Evolutionary conservation across 2,329 filamentous ascomycete species (phyloP).

Genomic region (Zymoseptoria brevis): DNA sequence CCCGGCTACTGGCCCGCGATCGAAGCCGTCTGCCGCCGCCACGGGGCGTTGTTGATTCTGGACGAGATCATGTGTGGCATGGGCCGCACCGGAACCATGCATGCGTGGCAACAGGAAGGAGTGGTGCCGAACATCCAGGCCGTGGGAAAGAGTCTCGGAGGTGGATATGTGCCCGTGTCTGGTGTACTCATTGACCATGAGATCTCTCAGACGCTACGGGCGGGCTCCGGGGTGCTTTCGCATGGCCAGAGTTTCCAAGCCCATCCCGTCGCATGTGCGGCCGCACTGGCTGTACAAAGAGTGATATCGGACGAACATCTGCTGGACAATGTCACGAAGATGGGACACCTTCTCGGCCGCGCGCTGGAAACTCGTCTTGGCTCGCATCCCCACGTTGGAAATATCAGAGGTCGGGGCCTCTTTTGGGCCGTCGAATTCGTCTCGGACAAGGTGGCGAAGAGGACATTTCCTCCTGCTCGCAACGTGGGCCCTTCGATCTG

Average conservation of each 20-base stretch:
- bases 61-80: constrained; percentile 37
- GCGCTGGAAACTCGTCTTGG: constrained; percentile 35
- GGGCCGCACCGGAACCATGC: constrained; percentile 20
- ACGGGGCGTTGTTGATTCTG: constrained; percentile 48
- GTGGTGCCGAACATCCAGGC: constrained; percentile 55
- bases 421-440: constrained; percentile 35
- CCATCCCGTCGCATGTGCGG: constrained; percentile 49
- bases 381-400: constrained; percentile 43
- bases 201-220: constrained; percentile 39
- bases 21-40: constrained; percentile 45
- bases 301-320: constrained; percentile 49
- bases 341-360: constrained; percentile 42
- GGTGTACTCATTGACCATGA: constrained; percentile 46
- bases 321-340: constrained; percentile 45
- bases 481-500: background rate
- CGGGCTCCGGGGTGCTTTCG: constrained; percentile 38
- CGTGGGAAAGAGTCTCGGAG: constrained; percentile 55
- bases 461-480: background rate
- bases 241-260: constrained; percentile 56
- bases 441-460: background rate
- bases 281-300: constrained; percentile 52
- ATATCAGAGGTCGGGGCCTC: constrained; percentile 50
- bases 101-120: constrained; percentile 26
- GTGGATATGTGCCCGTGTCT: constrained; percentile 52
- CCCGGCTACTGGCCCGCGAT: constrained; percentile 48